These are phyloP conservation scores for Yamadazyma siamensis DNA, from an alignment of 1,139 yeast species.

Conservation along the genomic window DNA sequence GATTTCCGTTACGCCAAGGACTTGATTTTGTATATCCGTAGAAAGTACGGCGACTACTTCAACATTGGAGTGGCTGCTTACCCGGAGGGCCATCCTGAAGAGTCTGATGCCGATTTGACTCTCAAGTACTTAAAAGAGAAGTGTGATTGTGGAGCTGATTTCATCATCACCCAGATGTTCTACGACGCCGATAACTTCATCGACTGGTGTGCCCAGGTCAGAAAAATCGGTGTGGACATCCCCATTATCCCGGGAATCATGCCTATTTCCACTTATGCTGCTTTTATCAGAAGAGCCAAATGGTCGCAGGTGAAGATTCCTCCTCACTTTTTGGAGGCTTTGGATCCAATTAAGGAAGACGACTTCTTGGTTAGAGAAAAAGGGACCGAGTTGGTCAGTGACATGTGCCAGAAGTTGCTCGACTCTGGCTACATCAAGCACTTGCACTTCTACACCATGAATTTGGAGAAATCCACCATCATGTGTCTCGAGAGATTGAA, in stretches of 20 bases:
- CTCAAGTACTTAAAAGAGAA: conserved; percentile 76
- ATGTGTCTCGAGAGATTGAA: conserved; percentile 80
- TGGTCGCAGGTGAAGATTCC: conserved; percentile 92
- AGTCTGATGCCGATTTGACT: conserved; percentile 53
- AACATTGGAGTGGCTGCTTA: conserved; percentile 92
- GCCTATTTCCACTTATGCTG: conserved; percentile 95
- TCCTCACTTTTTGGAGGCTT: conserved; percentile 59
- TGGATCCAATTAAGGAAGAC: conserved; percentile 87
- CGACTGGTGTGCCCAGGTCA: conserved; percentile 71
- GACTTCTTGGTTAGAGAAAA: conserved; percentile 83
- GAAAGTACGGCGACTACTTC: conserved; percentile 72
- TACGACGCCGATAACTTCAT: conserved; percentile 87
- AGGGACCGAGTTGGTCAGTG: conserved; percentile 80
- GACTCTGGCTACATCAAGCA: conserved; percentile 77
- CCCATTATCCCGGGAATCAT: conserved; percentile 97
- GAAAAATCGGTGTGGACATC: conserved; percentile 71
- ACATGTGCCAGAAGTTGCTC: conserved; percentile 74
- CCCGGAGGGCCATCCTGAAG: conserved; percentile 96
- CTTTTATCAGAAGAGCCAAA: conserved; percentile 87
- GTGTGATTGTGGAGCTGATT: conserved; percentile 89
- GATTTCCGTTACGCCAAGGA: conserved; percentile 82
- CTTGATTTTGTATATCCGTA: conserved; percentile 71
- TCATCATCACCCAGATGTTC: conserved; percentile 88
- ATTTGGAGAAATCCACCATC: conserved; percentile 83
- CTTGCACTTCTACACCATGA: conserved; percentile 95